Evolutionary conservation across 2,329 filamentous ascomycete genomes (phyloP).

Genomic region (Xylaria multiplex): DNA sequence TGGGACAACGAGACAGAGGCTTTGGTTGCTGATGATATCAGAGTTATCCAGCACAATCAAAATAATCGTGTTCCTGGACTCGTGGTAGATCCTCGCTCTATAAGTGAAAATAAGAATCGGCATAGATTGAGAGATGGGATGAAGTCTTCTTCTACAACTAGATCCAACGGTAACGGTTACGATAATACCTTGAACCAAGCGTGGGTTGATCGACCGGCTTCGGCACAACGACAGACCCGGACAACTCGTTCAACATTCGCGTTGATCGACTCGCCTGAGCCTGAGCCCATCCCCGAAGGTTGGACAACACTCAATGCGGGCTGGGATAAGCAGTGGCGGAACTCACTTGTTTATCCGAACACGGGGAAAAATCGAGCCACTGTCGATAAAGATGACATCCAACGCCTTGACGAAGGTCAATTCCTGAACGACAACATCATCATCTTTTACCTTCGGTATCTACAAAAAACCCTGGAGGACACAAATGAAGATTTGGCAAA

Average conservation of each 20-base stretch:
- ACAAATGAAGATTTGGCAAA: constrained; percentile 65
- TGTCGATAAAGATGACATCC: constrained; percentile 77
- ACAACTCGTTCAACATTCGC: constrained; percentile 41
- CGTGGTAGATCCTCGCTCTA: background rate
- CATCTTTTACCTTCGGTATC: constrained; percentile 82
- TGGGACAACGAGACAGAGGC: constrained; percentile 21
- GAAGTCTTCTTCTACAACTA: constrained; percentile 21
- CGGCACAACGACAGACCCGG: constrained; percentile 25
- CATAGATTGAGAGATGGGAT: constrained; percentile 42
- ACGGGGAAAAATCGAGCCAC: constrained; percentile 69
- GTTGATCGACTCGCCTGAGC: constrained; percentile 34
- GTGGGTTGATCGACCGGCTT: constrained; percentile 15
- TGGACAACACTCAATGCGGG: constrained; percentile 63
- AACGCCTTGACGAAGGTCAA: constrained; percentile 81
- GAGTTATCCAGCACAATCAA: constrained; percentile 42
- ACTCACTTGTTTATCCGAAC: constrained; percentile 69
- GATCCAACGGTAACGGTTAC: constrained; percentile 3
- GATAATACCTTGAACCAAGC: constrained; percentile 17
- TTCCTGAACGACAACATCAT: constrained; percentile 95
- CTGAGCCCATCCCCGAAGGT: constrained; percentile 41
- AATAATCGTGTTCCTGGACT: constrained; percentile 16
- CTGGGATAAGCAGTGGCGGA: constrained; percentile 65
- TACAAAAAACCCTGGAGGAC: constrained; percentile 69
- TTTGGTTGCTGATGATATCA: constrained; percentile 39
- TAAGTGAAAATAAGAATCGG: constrained; percentile 6